Conservation (phyloP, 306 rosid genomes). For the Phaseolus lunatus region DNA sequence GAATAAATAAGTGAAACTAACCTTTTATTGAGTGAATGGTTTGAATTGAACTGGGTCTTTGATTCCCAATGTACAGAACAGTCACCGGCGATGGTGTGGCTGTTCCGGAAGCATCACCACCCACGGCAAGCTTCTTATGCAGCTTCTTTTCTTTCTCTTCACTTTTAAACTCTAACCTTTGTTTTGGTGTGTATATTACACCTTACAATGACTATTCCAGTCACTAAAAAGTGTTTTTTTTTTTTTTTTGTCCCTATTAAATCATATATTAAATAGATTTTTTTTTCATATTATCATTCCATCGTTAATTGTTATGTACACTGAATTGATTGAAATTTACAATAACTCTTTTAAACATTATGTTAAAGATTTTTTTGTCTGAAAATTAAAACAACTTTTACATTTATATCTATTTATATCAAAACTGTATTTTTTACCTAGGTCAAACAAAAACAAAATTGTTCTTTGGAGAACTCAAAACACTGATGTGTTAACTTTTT, state of each 20-base stretch:
- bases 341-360: background rate
- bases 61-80: slow-evolving; percentile 49
- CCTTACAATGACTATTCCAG: slow-evolving; percentile 7
- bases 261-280: background rate
- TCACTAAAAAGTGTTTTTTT: background rate
- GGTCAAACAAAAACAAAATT: background rate
- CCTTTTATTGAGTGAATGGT: slow-evolving; percentile 33
- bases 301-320: too few relatives aligned
- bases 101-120: slow-evolving; percentile 41
- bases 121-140: slow-evolving; percentile 46
- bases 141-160: background rate
- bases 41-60: slow-evolving; percentile 44
- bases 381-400: background rate
- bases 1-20: slow-evolving; percentile 16
- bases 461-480: background rate
- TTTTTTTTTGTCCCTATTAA: background rate
- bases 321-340: too few relatives aligned
- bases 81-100: slow-evolving; percentile 37
- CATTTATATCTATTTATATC: background rate
- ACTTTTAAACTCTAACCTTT: slow-evolving; percentile 6
- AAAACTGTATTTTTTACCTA: background rate
- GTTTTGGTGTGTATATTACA: background rate
- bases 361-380: background rate
- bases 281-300: background rate
- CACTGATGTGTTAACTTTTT: background rate